A percentile compares a stretch with the other conserved stretches of the same genome.
Conservation (phyloP, 176 grass and related monocot species). For the Microstegium vimineum region DNA sequence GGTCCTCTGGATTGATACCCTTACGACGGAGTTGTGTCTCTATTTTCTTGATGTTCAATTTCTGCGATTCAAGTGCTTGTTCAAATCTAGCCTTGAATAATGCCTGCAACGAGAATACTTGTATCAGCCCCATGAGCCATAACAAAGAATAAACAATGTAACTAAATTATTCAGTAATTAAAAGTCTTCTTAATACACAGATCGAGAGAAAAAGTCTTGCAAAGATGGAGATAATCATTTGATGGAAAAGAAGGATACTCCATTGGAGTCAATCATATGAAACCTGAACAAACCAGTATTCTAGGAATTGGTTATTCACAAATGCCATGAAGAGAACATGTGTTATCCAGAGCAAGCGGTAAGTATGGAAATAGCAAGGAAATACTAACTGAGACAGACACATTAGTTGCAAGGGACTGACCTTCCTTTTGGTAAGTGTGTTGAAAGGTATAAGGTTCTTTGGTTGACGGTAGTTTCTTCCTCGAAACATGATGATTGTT, state of each 20-base stretch:
- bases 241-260: not conserved
- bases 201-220: not conserved
- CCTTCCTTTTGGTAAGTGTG: constrained; percentile 98
- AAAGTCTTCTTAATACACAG: not conserved
- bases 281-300: constrained; percentile 5
- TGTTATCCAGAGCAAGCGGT: not conserved
- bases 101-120: constrained; percentile 47
- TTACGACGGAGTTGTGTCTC: constrained; percentile 85
- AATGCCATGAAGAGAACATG: not conserved
- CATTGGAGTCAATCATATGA: not conserved
- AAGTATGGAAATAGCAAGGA: not conserved
- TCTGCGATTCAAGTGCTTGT: constrained; percentile 95
- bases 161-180: constrained; percentile 11
- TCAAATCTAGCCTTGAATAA: constrained; percentile 98
- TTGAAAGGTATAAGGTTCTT: constrained; percentile 99
- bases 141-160: constrained; percentile 21
- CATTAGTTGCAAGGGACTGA: constrained; percentile 24
- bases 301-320: not conserved
- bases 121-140: not conserved
- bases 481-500: constrained; percentile 98
- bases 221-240: not conserved
- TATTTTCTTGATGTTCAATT: constrained; percentile 97
- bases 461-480: constrained; percentile 92
- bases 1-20: constrained; percentile 96
- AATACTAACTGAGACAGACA: not conserved